Conservation (phyloP, 2,329 filamentous ascomycete species). For the Elsinoe australis region DNA sequence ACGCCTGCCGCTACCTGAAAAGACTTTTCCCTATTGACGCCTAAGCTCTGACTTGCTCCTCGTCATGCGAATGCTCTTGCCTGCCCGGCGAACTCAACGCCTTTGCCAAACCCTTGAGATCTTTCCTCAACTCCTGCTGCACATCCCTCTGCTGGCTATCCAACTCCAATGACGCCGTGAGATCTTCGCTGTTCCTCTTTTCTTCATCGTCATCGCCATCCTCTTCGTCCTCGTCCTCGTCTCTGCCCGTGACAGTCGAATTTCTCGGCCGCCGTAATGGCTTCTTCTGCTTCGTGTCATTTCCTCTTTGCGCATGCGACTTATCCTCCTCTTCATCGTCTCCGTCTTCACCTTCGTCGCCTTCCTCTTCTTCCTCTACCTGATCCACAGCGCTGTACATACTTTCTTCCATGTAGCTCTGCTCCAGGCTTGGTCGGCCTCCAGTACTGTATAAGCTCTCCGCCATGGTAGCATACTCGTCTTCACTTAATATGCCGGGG, state of each 20-base stretch:
- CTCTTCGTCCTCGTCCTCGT: slow-evolving; percentile 20
- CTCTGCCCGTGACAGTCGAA: slow-evolving; percentile 23
- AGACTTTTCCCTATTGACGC: not conserved
- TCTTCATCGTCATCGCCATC: slow-evolving; percentile 19
- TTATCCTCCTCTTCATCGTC: slow-evolving; percentile 1
- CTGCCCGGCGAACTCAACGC: slow-evolving; percentile 8
- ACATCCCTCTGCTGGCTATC: slow-evolving; percentile 11
- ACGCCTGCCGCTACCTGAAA: too few species aligned
- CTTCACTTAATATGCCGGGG: slow-evolving; percentile 32
- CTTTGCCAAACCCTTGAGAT: slow-evolving; percentile 15
- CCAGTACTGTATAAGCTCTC: slow-evolving; percentile 41
- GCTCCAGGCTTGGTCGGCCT: slow-evolving; percentile 40
- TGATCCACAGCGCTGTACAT: slow-evolving; percentile 26
- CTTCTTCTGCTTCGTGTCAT: slow-evolving; percentile 20
- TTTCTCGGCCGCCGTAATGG: not conserved
- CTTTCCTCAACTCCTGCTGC: slow-evolving; percentile 5
- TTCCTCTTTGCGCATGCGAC: not conserved
- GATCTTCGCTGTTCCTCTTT: slow-evolving; percentile 17
- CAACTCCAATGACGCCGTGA: slow-evolving; percentile 2
- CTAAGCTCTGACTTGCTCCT: too few species aligned
- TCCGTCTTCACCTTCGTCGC: slow-evolving; percentile 12
- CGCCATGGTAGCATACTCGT: slow-evolving; percentile 36
- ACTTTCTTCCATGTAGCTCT: slow-evolving; percentile 25
- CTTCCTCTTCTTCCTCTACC: slow-evolving; percentile 22
- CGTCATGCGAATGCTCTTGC: not conserved